Percentiles rank a stretch among this genome's conserved stretches.
Conservation (phyloP, 805 yeast species). For the Saturnispora zaruensis region DNA sequence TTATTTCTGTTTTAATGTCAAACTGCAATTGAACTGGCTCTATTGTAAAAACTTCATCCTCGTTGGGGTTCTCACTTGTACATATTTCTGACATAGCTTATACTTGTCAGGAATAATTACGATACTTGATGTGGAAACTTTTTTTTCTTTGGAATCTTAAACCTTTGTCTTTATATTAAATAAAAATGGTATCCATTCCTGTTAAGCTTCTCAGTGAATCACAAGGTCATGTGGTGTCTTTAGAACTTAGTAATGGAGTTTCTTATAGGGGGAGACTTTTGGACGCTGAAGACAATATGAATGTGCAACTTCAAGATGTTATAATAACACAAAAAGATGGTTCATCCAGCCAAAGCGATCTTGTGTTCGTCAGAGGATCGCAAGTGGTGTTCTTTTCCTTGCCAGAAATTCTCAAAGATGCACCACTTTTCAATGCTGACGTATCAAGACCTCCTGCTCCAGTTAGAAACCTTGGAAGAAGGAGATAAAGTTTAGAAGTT, state of each 20-base stretch:
- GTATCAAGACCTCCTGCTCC: constrained; percentile 63
- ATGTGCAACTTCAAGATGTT: constrained; percentile 75
- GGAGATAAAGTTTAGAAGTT: neutral
- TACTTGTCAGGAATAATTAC: neutral
- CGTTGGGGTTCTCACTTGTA: neutral
- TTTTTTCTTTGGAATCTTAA: neutral
- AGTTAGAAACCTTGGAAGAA: constrained; percentile 37
- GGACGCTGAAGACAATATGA: constrained; percentile 91
- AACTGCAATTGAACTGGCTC: constrained; percentile 27
- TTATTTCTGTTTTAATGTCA: constrained; percentile 29
- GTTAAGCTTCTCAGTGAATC: constrained; percentile 66
- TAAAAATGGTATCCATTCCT: constrained; percentile 64
- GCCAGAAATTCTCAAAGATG: constrained; percentile 81
- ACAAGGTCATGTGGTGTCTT: constrained; percentile 72
- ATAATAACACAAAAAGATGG: constrained; percentile 74
- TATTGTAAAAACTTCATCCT: neutral
- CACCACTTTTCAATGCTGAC: constrained; percentile 69
- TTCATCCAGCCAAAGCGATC: constrained; percentile 63
- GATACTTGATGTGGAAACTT: neutral
- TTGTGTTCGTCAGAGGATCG: constrained; percentile 87
- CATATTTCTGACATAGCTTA: neutral
- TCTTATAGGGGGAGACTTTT: constrained; percentile 79
- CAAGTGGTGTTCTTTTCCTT: constrained; percentile 75
- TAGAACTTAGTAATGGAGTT: constrained; percentile 81
- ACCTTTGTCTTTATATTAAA: neutral